phyloP scores from a whole-genome alignment of 2,329 filamentous ascomycete species.

The Scedosporium minutisporum region DNA sequence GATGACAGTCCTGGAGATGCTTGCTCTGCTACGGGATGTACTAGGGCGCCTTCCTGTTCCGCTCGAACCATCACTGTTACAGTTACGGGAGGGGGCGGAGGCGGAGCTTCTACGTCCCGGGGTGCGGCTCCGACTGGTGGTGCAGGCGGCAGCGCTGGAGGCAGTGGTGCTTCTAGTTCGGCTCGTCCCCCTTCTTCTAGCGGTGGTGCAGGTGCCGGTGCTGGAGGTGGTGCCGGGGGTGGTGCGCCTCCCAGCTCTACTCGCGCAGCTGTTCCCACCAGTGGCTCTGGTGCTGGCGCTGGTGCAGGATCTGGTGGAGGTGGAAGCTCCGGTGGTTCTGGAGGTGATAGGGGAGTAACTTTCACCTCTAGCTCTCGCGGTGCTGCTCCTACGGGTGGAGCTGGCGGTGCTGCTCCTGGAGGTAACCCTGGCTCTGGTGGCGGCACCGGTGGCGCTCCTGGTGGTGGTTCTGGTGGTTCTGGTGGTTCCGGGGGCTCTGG shows the following conservation, averaged over 20 bases:
- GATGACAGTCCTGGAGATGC: not conserved
- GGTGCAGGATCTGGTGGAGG: not conserved
- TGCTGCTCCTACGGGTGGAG: not conserved
- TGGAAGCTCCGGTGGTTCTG: not conserved
- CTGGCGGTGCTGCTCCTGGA: not conserved
- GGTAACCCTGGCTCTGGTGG: not conserved
- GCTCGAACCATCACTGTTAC: conserved; percentile 1
- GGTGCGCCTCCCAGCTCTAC: not conserved
- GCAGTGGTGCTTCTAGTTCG: not conserved
- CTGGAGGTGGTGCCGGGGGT: not conserved
- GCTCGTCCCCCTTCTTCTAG: not conserved
- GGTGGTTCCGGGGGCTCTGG: not conserved
- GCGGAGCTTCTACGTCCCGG: not conserved
- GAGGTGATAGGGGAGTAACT: not conserved
- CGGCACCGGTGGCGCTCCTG: not conserved
- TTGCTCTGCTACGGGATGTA: not conserved
- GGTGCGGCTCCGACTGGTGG: no score
- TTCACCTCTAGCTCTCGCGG: not conserved
- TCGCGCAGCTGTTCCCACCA: not conserved
- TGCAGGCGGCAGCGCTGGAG: not conserved
- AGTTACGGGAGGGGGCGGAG: not conserved
- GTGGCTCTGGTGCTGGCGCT: not conserved
- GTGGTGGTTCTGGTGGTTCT: not conserved
- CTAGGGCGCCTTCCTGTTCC: not conserved
- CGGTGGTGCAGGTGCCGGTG: not conserved